Percentiles rank a stretch among this genome's conserved stretches.
These are phyloP conservation scores for Zygosaccharomyces siamensis DNA, from an alignment of 805 yeast species.

Conservation along the genomic window DNA sequence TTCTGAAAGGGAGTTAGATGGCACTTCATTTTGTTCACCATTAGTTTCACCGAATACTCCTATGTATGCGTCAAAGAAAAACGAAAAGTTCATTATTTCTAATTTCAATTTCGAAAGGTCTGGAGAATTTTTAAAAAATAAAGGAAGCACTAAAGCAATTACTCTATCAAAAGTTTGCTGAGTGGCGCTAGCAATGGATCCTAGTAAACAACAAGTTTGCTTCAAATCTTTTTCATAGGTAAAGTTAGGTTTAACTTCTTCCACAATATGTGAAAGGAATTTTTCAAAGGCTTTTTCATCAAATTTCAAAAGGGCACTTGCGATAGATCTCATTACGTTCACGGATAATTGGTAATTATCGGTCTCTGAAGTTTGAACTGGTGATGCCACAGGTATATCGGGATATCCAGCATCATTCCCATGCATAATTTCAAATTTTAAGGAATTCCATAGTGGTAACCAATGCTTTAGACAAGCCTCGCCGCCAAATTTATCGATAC, in stretches of 20 bases:
- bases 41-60: slow-evolving; percentile 35
- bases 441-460: slow-evolving; percentile 77
- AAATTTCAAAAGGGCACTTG: slow-evolving; percentile 33
- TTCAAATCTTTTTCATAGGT: slow-evolving; percentile 49
- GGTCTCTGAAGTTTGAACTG: slow-evolving; percentile 36
- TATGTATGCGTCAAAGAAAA: slow-evolving; percentile 48
- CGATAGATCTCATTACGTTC: slow-evolving; percentile 42
- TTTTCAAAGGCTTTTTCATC: slow-evolving; percentile 35
- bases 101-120: slow-evolving; percentile 56
- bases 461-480: slow-evolving; percentile 55
- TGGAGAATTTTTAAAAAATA: slow-evolving; percentile 36
- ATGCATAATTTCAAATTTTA: slow-evolving; percentile 85
- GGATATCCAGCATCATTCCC: slow-evolving; percentile 49
- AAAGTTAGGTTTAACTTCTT: slow-evolving; percentile 53
- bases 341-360: slow-evolving; percentile 42
- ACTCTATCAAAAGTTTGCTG: slow-evolving; percentile 44
- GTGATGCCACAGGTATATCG: slow-evolving; percentile 3
- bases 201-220: slow-evolving; percentile 58
- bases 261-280: slow-evolving; percentile 39
- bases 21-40: background rate
- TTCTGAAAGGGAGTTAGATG: slow-evolving; percentile 38
- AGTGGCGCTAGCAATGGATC: slow-evolving; percentile 50
- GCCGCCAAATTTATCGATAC: slow-evolving; percentile 49
- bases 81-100: slow-evolving; percentile 55
- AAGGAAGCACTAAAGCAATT: slow-evolving; percentile 43